These are phyloP conservation scores for Fusarium chlamydosporum DNA, from an alignment of 2,329 filamentous ascomycete species.

Conservation along the genomic window DNA sequence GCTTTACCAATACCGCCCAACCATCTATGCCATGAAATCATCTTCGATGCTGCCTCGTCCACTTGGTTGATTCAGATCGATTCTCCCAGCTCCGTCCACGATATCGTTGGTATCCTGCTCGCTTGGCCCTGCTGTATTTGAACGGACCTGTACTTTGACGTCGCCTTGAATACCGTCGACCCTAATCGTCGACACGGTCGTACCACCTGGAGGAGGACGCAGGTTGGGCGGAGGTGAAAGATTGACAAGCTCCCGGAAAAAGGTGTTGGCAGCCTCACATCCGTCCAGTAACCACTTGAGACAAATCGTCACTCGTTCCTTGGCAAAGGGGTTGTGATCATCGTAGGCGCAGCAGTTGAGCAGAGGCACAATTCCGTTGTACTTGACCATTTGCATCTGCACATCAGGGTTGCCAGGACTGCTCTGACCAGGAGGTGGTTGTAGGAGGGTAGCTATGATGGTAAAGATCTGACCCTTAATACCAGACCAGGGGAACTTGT, in stretches of 20 bases:
- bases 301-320: constrained; percentile 89
- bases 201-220: constrained; percentile 54
- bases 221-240: constrained; percentile 59
- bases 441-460: constrained; percentile 89
- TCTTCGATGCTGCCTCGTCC: constrained; percentile 58
- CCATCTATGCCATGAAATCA: constrained; percentile 60
- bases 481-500: constrained; percentile 76
- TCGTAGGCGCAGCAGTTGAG: constrained; percentile 93
- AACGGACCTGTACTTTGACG: constrained; percentile 68
- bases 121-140: constrained; percentile 49
- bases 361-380: constrained; percentile 88
- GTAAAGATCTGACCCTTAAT: constrained; percentile 94
- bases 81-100: constrained; percentile 60
- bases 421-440: constrained; percentile 77
- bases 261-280: constrained; percentile 78
- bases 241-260: constrained; percentile 74
- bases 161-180: constrained; percentile 71
- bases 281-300: constrained; percentile 87
- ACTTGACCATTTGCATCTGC: constrained; percentile 86
- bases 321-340: constrained; percentile 93
- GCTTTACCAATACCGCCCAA: background rate
- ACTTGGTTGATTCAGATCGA: constrained; percentile 57
- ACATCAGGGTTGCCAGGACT: constrained; percentile 79
- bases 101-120: constrained; percentile 56
- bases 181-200: constrained; percentile 61